Percentiles rank a stretch among this genome's conserved stretches.
Evolutionary conservation across 2,329 filamentous ascomycete species (phyloP).

Genomic region (Ascochyta pisi): DNA sequence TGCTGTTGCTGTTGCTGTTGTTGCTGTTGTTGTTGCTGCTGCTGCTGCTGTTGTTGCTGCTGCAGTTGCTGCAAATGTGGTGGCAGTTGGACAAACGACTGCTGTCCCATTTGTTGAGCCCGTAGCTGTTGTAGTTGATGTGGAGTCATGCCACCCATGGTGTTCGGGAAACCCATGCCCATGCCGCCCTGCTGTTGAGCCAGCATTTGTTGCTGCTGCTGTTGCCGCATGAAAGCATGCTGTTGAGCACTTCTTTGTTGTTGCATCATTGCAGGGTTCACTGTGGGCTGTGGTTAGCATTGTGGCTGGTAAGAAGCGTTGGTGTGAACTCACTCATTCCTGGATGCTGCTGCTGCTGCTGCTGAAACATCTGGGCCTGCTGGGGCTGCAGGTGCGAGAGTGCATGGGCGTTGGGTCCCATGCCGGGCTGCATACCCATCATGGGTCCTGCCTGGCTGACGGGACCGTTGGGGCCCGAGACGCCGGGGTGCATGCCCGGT

Average conservation of each 20-base stretch:
- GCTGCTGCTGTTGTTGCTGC: slow-evolving; percentile 47
- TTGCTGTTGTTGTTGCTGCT: too few species aligned
- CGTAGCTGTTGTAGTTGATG: slow-evolving; percentile 45
- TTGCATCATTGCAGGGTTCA: slow-evolving; percentile 52
- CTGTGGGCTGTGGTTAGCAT: slow-evolving; percentile 27
- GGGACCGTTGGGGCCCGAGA: slow-evolving; percentile 72
- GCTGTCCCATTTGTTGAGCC: slow-evolving; percentile 31
- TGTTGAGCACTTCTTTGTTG: slow-evolving; percentile 53
- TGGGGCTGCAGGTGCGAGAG: slow-evolving; percentile 74
- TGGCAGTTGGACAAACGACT: slow-evolving; percentile 36
- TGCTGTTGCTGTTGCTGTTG: slow-evolving; percentile 45
- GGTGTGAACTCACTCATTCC: slow-evolving; percentile 45
- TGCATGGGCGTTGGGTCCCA: slow-evolving; percentile 69
- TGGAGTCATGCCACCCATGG: slow-evolving; percentile 58
- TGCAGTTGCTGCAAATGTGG: slow-evolving; percentile 55
- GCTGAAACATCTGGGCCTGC: slow-evolving; percentile 63
- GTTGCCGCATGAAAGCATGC: slow-evolving; percentile 54
- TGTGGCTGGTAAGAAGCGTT: neutral
- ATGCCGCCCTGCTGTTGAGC: slow-evolving; percentile 63
- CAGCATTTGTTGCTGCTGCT: slow-evolving; percentile 61
- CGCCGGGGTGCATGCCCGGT: slow-evolving; percentile 74
- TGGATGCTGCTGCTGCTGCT: slow-evolving; percentile 53
- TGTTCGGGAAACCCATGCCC: slow-evolving; percentile 62
- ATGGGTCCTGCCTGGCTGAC: slow-evolving; percentile 73
- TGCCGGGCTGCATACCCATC: slow-evolving; percentile 79